A percentile compares a stretch with the other conserved stretches of the same genome.
phyloP scores from a whole-genome alignment of 2,329 filamentous ascomycete species.

The Ustulina deusta region DNA sequence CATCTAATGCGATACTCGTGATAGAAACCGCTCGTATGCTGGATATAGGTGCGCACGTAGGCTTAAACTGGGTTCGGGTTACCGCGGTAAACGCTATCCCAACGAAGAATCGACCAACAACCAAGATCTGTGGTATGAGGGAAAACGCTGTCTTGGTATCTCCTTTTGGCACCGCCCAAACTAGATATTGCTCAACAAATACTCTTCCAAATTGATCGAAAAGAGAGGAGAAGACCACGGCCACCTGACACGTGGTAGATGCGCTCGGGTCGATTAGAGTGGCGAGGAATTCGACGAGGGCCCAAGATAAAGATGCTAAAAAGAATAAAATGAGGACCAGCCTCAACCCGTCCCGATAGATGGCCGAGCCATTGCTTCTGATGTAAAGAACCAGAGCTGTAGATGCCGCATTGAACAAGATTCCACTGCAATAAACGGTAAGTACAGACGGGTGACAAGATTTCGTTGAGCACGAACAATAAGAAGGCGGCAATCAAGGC shows the following conservation, averaged over 20 bases:
- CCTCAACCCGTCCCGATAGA: constrained; percentile 70
- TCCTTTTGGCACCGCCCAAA: constrained; percentile 62
- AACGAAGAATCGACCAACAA: constrained; percentile 63
- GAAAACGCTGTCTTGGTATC: constrained; percentile 53
- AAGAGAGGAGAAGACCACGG: constrained; percentile 63
- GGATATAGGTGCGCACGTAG: constrained; percentile 64
- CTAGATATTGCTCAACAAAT: constrained; percentile 65
- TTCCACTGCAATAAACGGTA: constrained; percentile 57
- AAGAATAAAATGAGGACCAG: constrained; percentile 72
- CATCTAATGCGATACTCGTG: constrained; percentile 59
- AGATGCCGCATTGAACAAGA: constrained; percentile 65
- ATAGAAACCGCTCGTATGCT: constrained; percentile 60
- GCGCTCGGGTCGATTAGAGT: constrained; percentile 60
- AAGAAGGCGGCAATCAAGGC: constrained; percentile 65
- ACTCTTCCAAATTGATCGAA: constrained; percentile 70
- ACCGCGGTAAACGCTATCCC: constrained; percentile 68
- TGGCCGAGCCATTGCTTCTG: constrained; percentile 61
- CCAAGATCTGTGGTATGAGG: constrained; percentile 60
- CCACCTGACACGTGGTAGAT: constrained; percentile 62
- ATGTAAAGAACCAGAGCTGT: constrained; percentile 60
- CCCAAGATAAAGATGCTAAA: constrained; percentile 65
- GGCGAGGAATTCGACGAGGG: constrained; percentile 63
- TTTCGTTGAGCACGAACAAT: constrained; percentile 59
- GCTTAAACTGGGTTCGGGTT: constrained; percentile 63
- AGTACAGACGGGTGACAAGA: constrained; percentile 39